These are phyloP conservation scores for Kazachstania africana DNA, from an alignment of 805 yeast species.

Conservation along the genomic window DNA sequence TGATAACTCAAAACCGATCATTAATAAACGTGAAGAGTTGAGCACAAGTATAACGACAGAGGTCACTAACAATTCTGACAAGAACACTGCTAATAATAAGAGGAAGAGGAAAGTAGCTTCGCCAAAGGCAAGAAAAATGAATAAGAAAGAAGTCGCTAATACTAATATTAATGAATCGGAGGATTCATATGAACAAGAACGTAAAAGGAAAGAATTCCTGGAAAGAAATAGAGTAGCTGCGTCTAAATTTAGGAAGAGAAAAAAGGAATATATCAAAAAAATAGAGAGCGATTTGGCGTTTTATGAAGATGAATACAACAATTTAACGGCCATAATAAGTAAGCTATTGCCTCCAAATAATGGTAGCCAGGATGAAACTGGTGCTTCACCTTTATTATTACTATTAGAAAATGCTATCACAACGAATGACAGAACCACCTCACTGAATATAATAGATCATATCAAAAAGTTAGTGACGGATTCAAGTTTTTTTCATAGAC, in stretches of 20 bases:
- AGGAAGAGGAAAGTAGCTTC: neutral
- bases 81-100: neutral
- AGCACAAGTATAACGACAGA: neutral
- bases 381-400: conserved; percentile 1
- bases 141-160: conserved; percentile 1
- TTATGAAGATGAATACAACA: conserved; percentile 59
- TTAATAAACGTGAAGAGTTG: neutral
- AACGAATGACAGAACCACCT: conserved; percentile 12
- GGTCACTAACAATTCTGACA: too few species aligned
- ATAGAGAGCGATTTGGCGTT: conserved; percentile 71
- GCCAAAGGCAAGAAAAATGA: neutral
- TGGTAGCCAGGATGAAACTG: neutral
- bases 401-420: conserved; percentile 15
- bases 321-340: conserved; percentile 9
- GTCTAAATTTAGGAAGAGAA: conserved; percentile 85
- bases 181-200: conserved; percentile 60
- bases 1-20: neutral
- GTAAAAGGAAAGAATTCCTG: conserved; percentile 51
- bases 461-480: conserved; percentile 13
- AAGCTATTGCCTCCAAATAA: neutral
- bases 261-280: conserved; percentile 74
- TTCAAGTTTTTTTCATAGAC: conserved; percentile 16
- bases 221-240: conserved; percentile 95
- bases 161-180: conserved; percentile 10
- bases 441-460: conserved; percentile 13